Conservation (phyloP, 805 yeast genomes). For the Peterozyma toletana region DNA sequence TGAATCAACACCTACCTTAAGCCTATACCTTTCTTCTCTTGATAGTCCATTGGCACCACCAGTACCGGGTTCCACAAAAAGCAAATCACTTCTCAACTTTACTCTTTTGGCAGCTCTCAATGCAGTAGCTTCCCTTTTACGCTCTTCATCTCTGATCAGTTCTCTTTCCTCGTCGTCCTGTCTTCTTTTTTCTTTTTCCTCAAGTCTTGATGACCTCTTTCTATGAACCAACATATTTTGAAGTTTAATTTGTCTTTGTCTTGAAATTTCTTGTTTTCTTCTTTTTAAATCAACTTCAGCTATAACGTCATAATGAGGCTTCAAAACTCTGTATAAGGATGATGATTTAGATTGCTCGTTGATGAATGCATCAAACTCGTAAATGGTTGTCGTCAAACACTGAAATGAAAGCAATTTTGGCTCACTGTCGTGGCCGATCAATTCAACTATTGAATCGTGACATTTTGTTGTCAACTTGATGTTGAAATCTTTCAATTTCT, state of each 20-base stretch:
- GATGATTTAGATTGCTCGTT: constrained; percentile 7
- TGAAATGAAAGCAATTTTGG: constrained; percentile 29
- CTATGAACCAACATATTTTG: constrained; percentile 57
- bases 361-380: constrained; percentile 30
- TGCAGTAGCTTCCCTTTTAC: constrained; percentile 35
- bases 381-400: constrained; percentile 35
- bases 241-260: constrained; percentile 59
- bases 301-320: constrained; percentile 24
- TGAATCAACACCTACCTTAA: background rate
- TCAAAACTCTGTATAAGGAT: constrained; percentile 21
- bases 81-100: constrained; percentile 22
- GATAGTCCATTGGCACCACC: constrained; percentile 30
- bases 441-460: constrained; percentile 2
- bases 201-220: constrained; percentile 68
- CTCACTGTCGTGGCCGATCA: constrained; percentile 18
- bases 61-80: constrained; percentile 9
- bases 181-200: constrained; percentile 47
- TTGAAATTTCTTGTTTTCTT: constrained; percentile 43
- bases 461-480: constrained; percentile 12
- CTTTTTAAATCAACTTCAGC: constrained; percentile 42
- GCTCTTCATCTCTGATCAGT: constrained; percentile 37
- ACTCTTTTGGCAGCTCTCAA: constrained; percentile 34
- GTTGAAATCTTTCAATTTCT: constrained; percentile 21
- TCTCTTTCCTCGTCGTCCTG: constrained; percentile 46
- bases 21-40: constrained; percentile 22